Evolutionary conservation across 2,329 filamentous ascomycete species (phyloP), one percentile per base, ranked within the genome.

Genomic region (Nemania abortiva): DNA sequence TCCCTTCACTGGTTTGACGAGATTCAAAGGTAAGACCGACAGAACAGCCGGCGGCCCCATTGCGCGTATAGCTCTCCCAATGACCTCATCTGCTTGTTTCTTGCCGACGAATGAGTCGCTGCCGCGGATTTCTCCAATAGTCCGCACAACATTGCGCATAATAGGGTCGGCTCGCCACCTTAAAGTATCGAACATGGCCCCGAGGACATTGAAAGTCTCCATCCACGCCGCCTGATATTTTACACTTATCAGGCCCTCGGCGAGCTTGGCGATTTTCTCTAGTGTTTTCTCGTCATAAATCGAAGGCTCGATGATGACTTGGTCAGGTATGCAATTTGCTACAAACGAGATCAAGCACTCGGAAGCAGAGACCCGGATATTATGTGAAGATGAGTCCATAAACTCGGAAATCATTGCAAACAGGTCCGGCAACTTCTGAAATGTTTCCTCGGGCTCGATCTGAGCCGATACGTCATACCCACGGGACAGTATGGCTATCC

Each of bases 221-320:
- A 92, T 90, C 93, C 95, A 98, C 3, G 96, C 96, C 29, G 91
- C 90, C 82, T 98, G 96, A 77, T 95, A 99, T 77, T 96, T 96
- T 47, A 98, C 90, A 60, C 90, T 95, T 54, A 99, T 85, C 7
- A 98, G 85, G 45, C 91, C 88, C 70, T 91, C 90, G 0, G 92
- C 90, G 2, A 87, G 86, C 77, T 89, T 91, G 13, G 92, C 90
- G 24, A 99, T 81, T 78, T 94, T 95, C 77, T 94, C 92, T 10
- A 98, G 82, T 0, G 90, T 87, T 82, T 97, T 97, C 80, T 98
- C 95, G 74, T 98, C 95, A 79, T 93, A 97, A 55, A 97, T 88
- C 1, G 95, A 97, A 27, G 95, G 94, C 72, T 98, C 93, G 6
- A 97, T 82, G 42, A 99, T 90, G 54, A 95, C 92, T 73, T 89